These are phyloP conservation scores for Camellia granthamiana DNA, from an alignment of 148 eudicot species.

Conservation along the genomic window DNA sequence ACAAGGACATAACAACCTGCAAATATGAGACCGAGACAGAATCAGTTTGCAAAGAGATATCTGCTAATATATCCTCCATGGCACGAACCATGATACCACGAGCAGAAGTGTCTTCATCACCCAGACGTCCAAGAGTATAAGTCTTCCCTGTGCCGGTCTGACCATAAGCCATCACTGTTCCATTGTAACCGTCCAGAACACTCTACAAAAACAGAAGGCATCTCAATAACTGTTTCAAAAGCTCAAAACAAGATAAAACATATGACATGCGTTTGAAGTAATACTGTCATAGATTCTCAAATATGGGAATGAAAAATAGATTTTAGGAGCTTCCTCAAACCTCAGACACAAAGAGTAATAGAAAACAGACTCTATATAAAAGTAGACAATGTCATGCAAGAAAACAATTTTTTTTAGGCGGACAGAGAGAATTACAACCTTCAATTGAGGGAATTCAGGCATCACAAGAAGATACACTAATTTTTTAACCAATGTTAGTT, in stretches of 20 bases:
- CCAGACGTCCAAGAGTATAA: constrained; percentile 86
- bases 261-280: not conserved
- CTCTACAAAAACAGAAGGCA: constrained; percentile 43
- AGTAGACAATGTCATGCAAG: not conserved
- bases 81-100: constrained; percentile 98
- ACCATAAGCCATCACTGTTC: constrained; percentile 97
- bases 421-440: too few relatives aligned
- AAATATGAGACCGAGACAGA: constrained; percentile 73
- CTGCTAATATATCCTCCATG: constrained; percentile 88
- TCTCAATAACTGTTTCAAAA: not conserved
- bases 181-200: constrained; percentile 94
- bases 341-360: too few relatives aligned
- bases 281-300: not conserved
- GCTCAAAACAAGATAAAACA: not conserved
- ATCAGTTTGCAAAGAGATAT: constrained; percentile 66
- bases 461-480: too few relatives aligned
- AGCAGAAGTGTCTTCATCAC: constrained; percentile 81
- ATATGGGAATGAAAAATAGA: not conserved
- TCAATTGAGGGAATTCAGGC: too few relatives aligned
- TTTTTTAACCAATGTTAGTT: too few relatives aligned
- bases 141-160: constrained; percentile 99
- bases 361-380: too few relatives aligned
- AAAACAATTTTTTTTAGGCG: not conserved
- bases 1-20: constrained; percentile 54
- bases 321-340: too few relatives aligned